A percentile compares a stretch with the other conserved stretches of the same genome.
Conservation (phyloP, 1,284 basidiomycete species). For the Leccinum insolens region DNA sequence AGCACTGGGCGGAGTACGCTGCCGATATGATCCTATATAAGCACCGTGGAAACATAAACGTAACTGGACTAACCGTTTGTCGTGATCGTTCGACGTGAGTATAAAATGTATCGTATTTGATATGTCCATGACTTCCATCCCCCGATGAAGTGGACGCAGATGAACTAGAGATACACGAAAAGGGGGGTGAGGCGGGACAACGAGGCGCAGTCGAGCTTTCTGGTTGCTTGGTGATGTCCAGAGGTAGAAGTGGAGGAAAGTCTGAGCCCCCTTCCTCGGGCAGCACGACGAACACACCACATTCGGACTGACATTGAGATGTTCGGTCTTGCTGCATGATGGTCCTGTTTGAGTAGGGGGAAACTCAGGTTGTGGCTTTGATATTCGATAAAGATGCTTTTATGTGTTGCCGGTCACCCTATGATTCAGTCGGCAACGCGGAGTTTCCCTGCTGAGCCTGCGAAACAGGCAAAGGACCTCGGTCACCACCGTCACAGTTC, state of each 20-base stretch:
- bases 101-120: not conserved
- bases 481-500: not conserved
- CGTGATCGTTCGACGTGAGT: not conserved
- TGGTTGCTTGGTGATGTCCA: not conserved
- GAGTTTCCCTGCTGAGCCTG: not conserved
- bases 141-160: not conserved
- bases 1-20: not conserved
- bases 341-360: too few relatives aligned
- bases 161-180: not conserved
- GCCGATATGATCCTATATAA: not conserved
- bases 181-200: not conserved
- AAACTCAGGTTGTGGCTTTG: too few relatives aligned
- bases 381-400: not conserved
- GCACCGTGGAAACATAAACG: not conserved
- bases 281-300: not conserved
- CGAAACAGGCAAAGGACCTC: not conserved
- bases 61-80: not conserved
- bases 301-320: not conserved
- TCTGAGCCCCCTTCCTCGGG: not conserved
- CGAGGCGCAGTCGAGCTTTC: not conserved
- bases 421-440: not conserved
- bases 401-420: too few relatives aligned
- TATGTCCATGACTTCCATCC: not conserved
- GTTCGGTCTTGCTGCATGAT: not conserved
- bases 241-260: not conserved